Evolutionary conservation across 441 rosid species (phyloP).

Genomic region (Rhodomyrtus psidioides): DNA sequence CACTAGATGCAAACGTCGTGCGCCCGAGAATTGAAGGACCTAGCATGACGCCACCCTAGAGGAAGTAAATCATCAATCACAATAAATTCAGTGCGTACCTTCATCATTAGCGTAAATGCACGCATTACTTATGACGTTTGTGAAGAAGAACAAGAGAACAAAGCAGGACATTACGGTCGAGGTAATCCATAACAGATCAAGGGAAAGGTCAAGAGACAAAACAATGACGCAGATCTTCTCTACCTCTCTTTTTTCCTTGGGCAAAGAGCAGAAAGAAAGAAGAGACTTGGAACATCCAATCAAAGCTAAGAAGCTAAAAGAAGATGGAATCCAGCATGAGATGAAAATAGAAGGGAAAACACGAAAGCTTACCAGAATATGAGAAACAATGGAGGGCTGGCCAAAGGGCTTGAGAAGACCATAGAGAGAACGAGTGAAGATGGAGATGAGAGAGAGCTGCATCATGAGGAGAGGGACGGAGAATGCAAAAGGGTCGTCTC

Average conservation of each 20-base stretch:
- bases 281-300: background rate
- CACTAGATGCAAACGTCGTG: conserved; percentile 1
- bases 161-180: background rate
- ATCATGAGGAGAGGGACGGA: conserved; percentile 30
- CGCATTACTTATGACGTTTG: background rate
- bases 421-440: conserved; percentile 25
- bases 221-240: background rate
- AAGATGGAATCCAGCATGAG: background rate
- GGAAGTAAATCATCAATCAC: background rate
- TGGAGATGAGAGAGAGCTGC: conserved; percentile 33
- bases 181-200: background rate
- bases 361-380: conserved; percentile 28
- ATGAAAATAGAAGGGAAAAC: background rate
- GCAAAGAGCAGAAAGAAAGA: background rate
- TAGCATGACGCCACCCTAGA: conserved; percentile 29
- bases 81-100: background rate
- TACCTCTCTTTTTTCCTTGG: background rate
- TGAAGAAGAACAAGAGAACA: background rate
- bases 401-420: conserved; percentile 30
- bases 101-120: background rate
- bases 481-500: conserved; percentile 32
- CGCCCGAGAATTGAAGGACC: conserved; percentile 34
- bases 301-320: background rate
- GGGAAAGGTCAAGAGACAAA: background rate
- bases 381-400: conserved; percentile 39